A percentile compares a stretch with the other conserved stretches of the same genome.
phyloP scores from a whole-genome alignment of 495 filamentous ascomycete species.

The Daldinia concentrica region DNA sequence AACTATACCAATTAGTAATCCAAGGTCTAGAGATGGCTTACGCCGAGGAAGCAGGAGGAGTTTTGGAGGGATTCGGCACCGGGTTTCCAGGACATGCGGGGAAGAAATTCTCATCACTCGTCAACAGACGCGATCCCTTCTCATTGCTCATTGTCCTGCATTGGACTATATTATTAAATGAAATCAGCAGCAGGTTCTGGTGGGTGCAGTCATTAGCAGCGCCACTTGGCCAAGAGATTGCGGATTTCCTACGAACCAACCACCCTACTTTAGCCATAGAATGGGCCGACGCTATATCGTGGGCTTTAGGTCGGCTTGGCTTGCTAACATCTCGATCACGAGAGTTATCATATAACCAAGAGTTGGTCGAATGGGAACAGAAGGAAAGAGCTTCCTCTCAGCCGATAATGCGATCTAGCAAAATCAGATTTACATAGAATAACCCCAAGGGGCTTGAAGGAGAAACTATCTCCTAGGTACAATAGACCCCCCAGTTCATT shows the following conservation, averaged over 20 bases:
- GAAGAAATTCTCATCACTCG: conserved; percentile 39
- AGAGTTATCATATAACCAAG: conserved; percentile 14
- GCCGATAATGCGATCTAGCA: background rate
- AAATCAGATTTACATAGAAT: background rate
- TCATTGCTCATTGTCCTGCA: conserved; percentile 48
- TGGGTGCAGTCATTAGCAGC: conserved; percentile 23
- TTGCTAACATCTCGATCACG: conserved; percentile 7
- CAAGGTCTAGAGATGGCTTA: conserved; percentile 36
- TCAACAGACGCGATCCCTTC: conserved; percentile 46
- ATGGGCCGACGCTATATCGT: conserved; percentile 28
- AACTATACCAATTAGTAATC: conserved; percentile 37
- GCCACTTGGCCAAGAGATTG: conserved; percentile 33
- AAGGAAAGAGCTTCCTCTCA: background rate
- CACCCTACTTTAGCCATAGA: conserved; percentile 19
- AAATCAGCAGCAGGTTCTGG: conserved; percentile 25
- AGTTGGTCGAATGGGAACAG: background rate
- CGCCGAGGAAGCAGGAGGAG: conserved; percentile 41
- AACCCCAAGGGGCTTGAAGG: background rate
- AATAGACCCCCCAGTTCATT: background rate
- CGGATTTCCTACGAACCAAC: conserved; percentile 23
- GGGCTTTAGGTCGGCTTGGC: conserved; percentile 8
- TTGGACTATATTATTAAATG: conserved; percentile 44
- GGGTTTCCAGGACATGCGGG: conserved; percentile 41
- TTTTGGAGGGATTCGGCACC: conserved; percentile 40
- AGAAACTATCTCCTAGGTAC: background rate